Evolutionary conservation across 257 asterid genomes (phyloP), one percentile per base, ranked within the genome.

Genomic region (Thymus mandschuricus): DNA sequence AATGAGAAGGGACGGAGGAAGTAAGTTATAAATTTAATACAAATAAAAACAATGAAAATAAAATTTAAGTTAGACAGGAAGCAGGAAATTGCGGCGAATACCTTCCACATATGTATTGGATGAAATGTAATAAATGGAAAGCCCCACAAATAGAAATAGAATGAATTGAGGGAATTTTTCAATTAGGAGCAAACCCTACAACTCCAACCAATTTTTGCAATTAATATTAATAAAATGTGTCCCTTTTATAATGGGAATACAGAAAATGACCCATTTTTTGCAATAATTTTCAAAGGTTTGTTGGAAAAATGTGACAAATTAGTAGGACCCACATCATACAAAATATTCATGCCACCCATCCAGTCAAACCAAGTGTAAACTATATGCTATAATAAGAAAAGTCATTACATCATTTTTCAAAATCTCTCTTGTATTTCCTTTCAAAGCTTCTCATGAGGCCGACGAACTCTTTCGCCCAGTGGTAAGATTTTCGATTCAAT

Each of bases 321-420:
- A 29, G 54, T 69, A 54, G 80, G 81, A 30, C 70, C 64, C 64
- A 62, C 68, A 28, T 54, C 6, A 9, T 21, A 9, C 38, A 66
- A 63, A 67, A 21, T 21, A 21, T 21, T 5, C 62, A 15, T 28
- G 44, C 44, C 50, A 21, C 51, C 55, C 63, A 44, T 10, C 12
- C 81, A 72, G 79, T 81, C 81, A 81, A 81, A 75, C 13, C 81
- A 68, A 78, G 3, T 21, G 21, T 38, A 4, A 8, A 9, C 49
- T 10, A 79, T 73, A 73, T 62, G 30, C 69, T 8, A 71, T 60
- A 50, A 58, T 55, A 38, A 50, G 63, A 70, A 61, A 60, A 28
- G 41, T 68, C 55, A 28, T 33, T 57, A 41, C 56, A 28, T 51
- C 29, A 7, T 6, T 38, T 38, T 38, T 38, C 41, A 38, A 38